phyloP scores from a whole-genome alignment of 2,329 filamentous ascomycete species.

The Aspergillaceae sp. region DNA sequence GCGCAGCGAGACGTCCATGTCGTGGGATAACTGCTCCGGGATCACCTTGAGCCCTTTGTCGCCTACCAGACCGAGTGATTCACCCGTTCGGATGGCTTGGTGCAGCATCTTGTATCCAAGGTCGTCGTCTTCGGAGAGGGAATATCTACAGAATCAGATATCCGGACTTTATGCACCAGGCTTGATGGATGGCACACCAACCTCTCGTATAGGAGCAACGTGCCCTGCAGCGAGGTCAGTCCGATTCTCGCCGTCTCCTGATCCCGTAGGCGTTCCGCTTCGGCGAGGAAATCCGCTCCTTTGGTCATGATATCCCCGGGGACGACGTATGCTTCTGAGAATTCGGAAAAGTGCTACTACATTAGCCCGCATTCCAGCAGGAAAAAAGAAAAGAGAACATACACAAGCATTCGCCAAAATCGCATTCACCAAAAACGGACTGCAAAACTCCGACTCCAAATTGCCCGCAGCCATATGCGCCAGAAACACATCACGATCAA shows the following conservation, averaged over 20 bases:
- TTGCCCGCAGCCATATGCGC: constrained; percentile 39
- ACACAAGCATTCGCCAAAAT: constrained; percentile 57
- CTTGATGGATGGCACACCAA: constrained; percentile 6
- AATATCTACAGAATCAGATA: constrained; percentile 16
- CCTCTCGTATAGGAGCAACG: constrained; percentile 29
- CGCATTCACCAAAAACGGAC: constrained; percentile 78
- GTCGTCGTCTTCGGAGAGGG: constrained; percentile 29
- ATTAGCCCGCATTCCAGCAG: constrained; percentile 1
- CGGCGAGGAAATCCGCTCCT: constrained; percentile 27
- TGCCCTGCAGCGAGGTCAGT: constrained; percentile 25
- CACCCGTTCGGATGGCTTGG: constrained; percentile 26
- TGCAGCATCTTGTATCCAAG: constrained; percentile 31
- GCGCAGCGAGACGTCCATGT: constrained; percentile 24
- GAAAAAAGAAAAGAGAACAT: constrained; percentile 8
- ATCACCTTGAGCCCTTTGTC: constrained; percentile 13
- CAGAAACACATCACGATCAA: constrained; percentile 67
- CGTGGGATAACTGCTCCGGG: constrained; percentile 15
- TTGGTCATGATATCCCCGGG: constrained; percentile 31
- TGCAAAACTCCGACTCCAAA: constrained; percentile 63
- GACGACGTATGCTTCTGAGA: constrained; percentile 29
- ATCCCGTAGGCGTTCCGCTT: constrained; percentile 25
- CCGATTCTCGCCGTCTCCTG: constrained; percentile 16
- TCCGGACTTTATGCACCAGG: not conserved
- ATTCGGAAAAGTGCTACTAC: constrained; percentile 29
- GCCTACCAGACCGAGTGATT: constrained; percentile 25